Conservation (phyloP, 257 asterid species). For the Solanum lycopersicoides region DNA sequence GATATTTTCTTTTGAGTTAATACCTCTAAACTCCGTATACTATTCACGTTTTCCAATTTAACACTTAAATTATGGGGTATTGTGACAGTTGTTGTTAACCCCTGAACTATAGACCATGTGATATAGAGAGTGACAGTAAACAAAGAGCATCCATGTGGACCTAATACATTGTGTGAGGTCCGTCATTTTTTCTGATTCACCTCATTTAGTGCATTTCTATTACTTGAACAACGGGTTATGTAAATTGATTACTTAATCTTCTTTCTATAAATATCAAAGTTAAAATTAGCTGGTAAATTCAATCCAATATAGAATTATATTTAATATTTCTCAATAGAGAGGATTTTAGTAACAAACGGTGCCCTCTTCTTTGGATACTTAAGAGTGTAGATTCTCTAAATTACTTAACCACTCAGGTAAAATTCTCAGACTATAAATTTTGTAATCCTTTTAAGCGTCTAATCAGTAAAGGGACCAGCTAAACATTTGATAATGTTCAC, state of each 20-base stretch:
- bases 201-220: not conserved
- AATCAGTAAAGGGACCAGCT: not conserved
- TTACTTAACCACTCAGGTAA: not conserved
- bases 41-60: no score
- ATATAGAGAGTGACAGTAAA: not conserved
- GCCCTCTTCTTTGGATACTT: not conserved
- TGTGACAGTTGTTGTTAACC: no score
- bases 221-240: not conserved
- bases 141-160: not conserved
- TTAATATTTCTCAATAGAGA: not conserved
- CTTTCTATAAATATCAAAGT: not conserved
- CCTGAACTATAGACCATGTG: not conserved
- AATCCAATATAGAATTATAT: not conserved
- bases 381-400: not conserved
- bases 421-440: not conserved
- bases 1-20: no score
- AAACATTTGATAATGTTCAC: not conserved
- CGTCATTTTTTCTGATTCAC: not conserved
- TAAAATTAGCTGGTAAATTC: not conserved
- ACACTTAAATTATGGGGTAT: no score
- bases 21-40: no score
- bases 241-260: not conserved
- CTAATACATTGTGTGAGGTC: not conserved
- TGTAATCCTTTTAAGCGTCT: not conserved
- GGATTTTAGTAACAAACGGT: not conserved